Evolutionary conservation across 1,284 basidiomycete species (phyloP).

Genomic region (Coriolopsis trogii): DNA sequence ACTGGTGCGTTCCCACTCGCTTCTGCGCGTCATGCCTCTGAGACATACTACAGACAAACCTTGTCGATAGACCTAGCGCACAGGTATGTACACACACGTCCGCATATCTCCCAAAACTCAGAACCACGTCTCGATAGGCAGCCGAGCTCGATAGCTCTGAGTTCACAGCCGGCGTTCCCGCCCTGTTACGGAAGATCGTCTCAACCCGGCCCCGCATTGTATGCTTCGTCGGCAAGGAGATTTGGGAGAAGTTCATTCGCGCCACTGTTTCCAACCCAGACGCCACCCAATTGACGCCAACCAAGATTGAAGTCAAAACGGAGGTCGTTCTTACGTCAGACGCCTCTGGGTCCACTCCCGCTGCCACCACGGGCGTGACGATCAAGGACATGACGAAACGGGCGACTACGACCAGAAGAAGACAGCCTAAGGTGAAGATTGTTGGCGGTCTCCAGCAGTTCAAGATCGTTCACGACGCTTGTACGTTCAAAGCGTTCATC

Average conservation of each 20-base stretch:
- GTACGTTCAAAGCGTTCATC: conserved; percentile 3
- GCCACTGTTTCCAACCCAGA: conserved; percentile 1
- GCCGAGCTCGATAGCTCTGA: conserved; percentile 30
- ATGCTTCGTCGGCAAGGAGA: conserved; percentile 75
- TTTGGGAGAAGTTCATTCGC: conserved; percentile 49
- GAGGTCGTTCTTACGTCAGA: no score
- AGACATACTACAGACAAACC: conserved; percentile 27
- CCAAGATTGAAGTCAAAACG: background rate
- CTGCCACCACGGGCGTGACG: no score
- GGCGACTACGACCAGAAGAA: background rate
- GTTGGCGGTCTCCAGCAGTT: conserved; percentile 48
- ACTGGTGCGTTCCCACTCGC: conserved; percentile 21
- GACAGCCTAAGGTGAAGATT: background rate
- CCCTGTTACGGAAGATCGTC: conserved; percentile 58
- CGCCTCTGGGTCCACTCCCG: no score
- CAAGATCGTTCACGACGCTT: conserved; percentile 43
- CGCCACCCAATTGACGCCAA: background rate
- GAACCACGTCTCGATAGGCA: conserved; percentile 17
- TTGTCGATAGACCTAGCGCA: conserved; percentile 32
- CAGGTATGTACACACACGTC: conserved; percentile 20
- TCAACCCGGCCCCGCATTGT: conserved; percentile 59
- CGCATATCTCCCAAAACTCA: background rate
- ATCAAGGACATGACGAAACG: background rate
- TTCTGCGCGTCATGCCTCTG: background rate
- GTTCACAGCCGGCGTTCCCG: conserved; percentile 30